These are phyloP conservation scores for Lactarius indigo DNA, from an alignment of 768 basidiomycete genomes.

Conservation along the genomic window DNA sequence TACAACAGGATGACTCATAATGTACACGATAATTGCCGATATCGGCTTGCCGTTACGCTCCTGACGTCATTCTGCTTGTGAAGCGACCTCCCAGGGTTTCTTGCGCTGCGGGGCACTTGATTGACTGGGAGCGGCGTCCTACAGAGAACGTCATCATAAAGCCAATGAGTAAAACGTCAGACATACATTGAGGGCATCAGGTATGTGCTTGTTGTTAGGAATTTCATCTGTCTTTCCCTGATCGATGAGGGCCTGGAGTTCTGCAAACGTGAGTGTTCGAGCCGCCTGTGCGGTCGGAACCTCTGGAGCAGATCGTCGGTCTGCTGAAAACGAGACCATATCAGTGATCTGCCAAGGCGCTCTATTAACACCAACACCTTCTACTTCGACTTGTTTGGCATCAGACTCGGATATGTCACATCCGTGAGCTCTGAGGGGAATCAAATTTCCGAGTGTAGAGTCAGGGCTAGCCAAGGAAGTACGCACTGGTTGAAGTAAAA, in stretches of 20 bases:
- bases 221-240: slow-evolving; percentile 68
- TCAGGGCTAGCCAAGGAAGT: neutral
- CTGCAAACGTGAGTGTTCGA: slow-evolving; percentile 57
- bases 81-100: slow-evolving; percentile 66
- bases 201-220: slow-evolving; percentile 74
- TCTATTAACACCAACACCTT: slow-evolving; percentile 3
- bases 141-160: slow-evolving; percentile 6
- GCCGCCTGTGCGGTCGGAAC: slow-evolving; percentile 8
- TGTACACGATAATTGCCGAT: neutral
- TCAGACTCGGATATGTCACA: slow-evolving; percentile 12
- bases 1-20: neutral
- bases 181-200: slow-evolving; percentile 61
- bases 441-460: neutral
- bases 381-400: slow-evolving; percentile 10
- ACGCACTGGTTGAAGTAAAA: slow-evolving; percentile 71
- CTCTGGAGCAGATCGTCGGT: slow-evolving; percentile 1
- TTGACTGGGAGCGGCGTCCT: slow-evolving; percentile 57
- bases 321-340: neutral
- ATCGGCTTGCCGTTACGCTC: neutral
- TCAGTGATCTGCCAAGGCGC: neutral
- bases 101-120: slow-evolving; percentile 48
- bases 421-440: slow-evolving; percentile 10
- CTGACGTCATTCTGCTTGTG: slow-evolving; percentile 1
- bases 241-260: slow-evolving; percentile 68
- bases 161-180: neutral